phyloP scores from a whole-genome alignment of 192 early-diverging fungal species.

The Coemansia nantahalensis region DNA sequence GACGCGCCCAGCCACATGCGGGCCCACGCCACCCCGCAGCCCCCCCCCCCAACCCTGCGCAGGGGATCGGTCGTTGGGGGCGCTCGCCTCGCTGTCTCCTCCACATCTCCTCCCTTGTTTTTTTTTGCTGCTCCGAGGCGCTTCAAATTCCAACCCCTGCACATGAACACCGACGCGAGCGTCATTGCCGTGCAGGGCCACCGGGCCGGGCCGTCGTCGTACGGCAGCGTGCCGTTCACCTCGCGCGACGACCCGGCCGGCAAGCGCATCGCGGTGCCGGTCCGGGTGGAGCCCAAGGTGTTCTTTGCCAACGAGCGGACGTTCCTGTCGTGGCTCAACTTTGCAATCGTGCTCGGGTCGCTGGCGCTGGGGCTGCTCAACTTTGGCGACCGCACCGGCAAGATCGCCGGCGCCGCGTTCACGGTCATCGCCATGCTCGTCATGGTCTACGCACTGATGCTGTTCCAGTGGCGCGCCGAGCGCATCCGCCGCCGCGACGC shows the following conservation, averaged over 20 bases:
- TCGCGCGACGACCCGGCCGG: conserved; percentile 29
- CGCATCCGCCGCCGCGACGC: conserved; percentile 63
- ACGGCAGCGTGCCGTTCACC: conserved; percentile 36
- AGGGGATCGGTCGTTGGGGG: too few relatives aligned
- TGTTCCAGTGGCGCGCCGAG: conserved; percentile 74
- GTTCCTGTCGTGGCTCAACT: conserved; percentile 86
- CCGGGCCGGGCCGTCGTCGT: conserved; percentile 11
- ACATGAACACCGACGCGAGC: conserved; percentile 47
- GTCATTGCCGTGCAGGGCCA: conserved; percentile 51
- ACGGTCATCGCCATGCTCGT: conserved; percentile 68
- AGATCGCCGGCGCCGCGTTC: conserved; percentile 67
- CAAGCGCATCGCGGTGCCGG: conserved; percentile 73
- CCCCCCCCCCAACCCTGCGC: too few relatives aligned
- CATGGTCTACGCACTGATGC: conserved; percentile 75
- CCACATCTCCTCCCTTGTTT: neutral
- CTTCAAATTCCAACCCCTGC: too few relatives aligned
- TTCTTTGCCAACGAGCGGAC: conserved; percentile 96
- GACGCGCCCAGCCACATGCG: too few relatives aligned
- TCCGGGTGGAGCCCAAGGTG: conserved; percentile 86
- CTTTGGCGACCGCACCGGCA: conserved; percentile 75
- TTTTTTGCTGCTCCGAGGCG: neutral
- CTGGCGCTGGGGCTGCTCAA: conserved; percentile 77
- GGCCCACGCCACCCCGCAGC: too few relatives aligned
- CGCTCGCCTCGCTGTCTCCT: too few relatives aligned
- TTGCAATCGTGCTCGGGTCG: conserved; percentile 72